phyloP scores from a whole-genome alignment of 441 rosid genomes.

The Jatropha multifida region DNA sequence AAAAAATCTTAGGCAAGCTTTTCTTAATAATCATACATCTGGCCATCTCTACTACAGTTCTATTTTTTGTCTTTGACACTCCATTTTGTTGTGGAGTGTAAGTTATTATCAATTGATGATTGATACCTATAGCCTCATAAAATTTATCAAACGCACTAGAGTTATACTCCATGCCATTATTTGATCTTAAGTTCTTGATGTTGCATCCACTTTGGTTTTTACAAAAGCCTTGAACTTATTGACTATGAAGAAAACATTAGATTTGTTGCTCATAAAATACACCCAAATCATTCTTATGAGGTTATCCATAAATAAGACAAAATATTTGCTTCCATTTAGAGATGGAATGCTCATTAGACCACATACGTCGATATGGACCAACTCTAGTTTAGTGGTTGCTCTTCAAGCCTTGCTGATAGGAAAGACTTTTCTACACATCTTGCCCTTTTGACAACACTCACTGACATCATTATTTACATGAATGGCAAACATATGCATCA shows the following conservation, averaged over 20 bases:
- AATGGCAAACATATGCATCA: no score
- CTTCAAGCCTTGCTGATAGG: neutral
- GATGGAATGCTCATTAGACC: neutral
- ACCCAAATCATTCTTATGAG: neutral
- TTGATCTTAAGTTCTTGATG: no score
- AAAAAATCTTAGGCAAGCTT: neutral
- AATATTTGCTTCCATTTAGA: no score
- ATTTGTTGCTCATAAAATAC: neutral
- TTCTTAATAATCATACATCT: neutral
- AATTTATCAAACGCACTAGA: no score
- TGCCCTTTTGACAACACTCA: no score
- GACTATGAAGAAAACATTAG: neutral
- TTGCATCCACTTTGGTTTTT: neutral
- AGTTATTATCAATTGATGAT: neutral
- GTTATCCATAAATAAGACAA: neutral
- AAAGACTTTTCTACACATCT: no score
- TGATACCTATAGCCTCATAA: no score
- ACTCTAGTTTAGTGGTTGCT: neutral
- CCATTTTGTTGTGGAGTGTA: neutral
- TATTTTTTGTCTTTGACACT: neutral
- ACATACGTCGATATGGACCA: no score
- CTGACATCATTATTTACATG: no score
- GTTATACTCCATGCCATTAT: no score
- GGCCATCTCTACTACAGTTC: neutral
- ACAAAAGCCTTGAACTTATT: neutral